These are phyloP conservation scores for Coleophoma cylindrospora DNA, from an alignment of 2,329 filamentous ascomycete genomes.

Conservation along the genomic window DNA sequence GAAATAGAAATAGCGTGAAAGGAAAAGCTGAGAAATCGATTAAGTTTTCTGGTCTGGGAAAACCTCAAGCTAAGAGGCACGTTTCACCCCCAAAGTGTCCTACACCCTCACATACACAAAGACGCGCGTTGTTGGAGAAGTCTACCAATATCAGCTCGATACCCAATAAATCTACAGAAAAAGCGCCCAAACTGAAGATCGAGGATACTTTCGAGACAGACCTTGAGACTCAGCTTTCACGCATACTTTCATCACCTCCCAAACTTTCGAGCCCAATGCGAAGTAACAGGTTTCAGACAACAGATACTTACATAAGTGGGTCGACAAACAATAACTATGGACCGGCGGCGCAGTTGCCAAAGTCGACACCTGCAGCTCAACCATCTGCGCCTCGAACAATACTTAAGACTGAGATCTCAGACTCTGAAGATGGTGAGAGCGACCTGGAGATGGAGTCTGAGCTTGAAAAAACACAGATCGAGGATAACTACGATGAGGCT, in stretches of 20 bases:
- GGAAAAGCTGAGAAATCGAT: no score
- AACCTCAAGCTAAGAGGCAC: background rate
- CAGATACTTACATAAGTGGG: constrained; percentile 19
- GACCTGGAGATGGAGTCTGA: constrained; percentile 1
- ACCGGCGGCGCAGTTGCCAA: background rate
- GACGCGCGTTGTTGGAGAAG: background rate
- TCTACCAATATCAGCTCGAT: background rate
- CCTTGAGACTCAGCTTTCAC: background rate
- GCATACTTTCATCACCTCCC: background rate
- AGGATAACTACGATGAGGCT: background rate
- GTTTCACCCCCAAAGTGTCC: background rate
- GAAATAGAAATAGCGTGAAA: no score
- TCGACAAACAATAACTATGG: background rate
- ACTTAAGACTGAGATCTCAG: constrained; percentile 17
- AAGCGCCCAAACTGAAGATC: background rate
- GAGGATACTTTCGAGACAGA: background rate
- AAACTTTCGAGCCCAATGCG: background rate
- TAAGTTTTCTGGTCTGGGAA: background rate
- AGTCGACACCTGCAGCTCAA: background rate
- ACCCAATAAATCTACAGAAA: background rate
- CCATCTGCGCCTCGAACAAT: background rate
- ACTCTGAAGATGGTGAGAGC: constrained; percentile 18
- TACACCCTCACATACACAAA: background rate
- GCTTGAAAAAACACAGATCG: background rate
- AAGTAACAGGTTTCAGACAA: constrained; percentile 10